phyloP scores from a whole-genome alignment of 2,329 filamentous ascomycete genomes.

The Tolypocladium ovalisporum region DNA sequence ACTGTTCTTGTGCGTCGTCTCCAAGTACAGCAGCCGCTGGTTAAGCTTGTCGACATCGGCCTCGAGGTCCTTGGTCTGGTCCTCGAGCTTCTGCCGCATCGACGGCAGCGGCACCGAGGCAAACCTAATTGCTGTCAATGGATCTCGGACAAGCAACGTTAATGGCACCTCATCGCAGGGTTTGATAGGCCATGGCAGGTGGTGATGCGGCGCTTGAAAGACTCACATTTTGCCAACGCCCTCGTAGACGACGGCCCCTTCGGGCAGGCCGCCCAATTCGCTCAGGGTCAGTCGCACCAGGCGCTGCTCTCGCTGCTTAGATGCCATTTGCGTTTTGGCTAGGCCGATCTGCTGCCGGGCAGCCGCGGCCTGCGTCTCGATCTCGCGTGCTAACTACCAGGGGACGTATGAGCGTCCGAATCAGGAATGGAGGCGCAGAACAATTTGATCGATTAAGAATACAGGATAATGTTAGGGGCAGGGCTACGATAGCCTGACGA shows the following conservation, averaged over 20 bases:
- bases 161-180: neutral
- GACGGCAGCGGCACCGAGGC: constrained; percentile 62
- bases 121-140: constrained; percentile 52
- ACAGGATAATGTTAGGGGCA: too few relatives aligned
- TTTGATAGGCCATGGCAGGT: neutral
- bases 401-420: neutral
- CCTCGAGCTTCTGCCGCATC: constrained; percentile 64
- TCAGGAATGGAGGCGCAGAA: too few relatives aligned
- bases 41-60: constrained; percentile 69
- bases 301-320: constrained; percentile 81
- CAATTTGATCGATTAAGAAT: too few relatives aligned
- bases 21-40: constrained; percentile 85
- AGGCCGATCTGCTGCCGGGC: constrained; percentile 89
- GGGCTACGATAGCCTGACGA: constrained; percentile 6
- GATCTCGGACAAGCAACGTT: neutral
- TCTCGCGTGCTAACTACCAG: constrained; percentile 75
- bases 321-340: constrained; percentile 71
- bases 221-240: constrained; percentile 93
- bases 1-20: constrained; percentile 93
- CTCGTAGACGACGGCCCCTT: constrained; percentile 77
- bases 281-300: constrained; percentile 78
- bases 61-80: constrained; percentile 65
- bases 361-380: constrained; percentile 77
- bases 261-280: constrained; percentile 68
- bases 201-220: neutral